These are phyloP conservation scores for Parastagonospora avenae DNA, from an alignment of 2,329 filamentous ascomycete species.

Conservation along the genomic window DNA sequence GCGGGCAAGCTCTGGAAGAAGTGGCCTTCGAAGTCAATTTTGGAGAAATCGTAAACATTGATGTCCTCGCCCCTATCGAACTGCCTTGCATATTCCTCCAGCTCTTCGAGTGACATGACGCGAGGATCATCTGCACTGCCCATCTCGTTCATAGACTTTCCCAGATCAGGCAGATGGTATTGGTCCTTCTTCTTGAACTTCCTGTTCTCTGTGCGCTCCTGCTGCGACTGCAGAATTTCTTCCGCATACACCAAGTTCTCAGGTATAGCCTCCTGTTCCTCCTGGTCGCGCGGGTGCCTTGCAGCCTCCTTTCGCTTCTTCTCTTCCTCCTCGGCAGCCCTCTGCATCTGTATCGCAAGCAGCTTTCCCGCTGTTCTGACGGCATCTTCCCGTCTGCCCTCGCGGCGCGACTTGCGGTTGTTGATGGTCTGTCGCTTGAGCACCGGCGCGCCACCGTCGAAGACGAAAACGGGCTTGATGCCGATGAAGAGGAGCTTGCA, in stretches of 20 bases:
- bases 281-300: slow-evolving; percentile 48
- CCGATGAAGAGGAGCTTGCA: slow-evolving; percentile 98
- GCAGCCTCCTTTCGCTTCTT: slow-evolving; percentile 63
- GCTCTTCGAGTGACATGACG: slow-evolving; percentile 93
- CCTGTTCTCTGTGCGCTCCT: slow-evolving; percentile 74
- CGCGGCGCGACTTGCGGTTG: slow-evolving; percentile 75
- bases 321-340: slow-evolving; percentile 83
- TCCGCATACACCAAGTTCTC: slow-evolving; percentile 84
- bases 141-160: slow-evolving; percentile 80
- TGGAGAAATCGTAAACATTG: slow-evolving; percentile 87
- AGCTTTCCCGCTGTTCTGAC: slow-evolving; percentile 88
- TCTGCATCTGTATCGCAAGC: slow-evolving; percentile 91
- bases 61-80: slow-evolving; percentile 94
- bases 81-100: slow-evolving; percentile 91
- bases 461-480: slow-evolving; percentile 95
- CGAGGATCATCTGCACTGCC: slow-evolving; percentile 88
- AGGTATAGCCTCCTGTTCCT: slow-evolving; percentile 73
- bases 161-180: slow-evolving; percentile 90
- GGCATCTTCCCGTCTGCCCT: slow-evolving; percentile 92
- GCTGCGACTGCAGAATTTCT: slow-evolving; percentile 79
- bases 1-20: slow-evolving; percentile 93
- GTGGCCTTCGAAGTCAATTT: slow-evolving; percentile 95
- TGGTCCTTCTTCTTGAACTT: slow-evolving; percentile 91
- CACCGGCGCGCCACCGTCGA: slow-evolving; percentile 90
- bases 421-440: slow-evolving; percentile 92